Evolutionary conservation across 176 grass and related monocot genomes (phyloP).

Genomic region (sorghum (Sorghum bicolor)): DNA sequence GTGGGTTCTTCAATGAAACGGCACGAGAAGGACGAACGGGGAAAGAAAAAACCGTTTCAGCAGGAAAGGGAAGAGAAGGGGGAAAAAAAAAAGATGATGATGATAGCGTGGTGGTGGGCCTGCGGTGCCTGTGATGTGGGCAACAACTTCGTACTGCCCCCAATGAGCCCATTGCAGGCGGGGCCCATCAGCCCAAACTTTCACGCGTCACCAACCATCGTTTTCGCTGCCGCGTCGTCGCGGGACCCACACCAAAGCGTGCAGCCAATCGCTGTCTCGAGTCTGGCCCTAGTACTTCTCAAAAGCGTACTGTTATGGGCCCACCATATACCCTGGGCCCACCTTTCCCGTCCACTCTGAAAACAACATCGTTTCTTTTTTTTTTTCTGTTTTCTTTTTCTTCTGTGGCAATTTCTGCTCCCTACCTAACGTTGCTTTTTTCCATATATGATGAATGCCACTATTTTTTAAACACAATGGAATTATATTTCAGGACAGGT

Average conservation of each 20-base stretch:
- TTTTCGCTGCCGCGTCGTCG: background rate
- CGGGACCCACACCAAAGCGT: background rate
- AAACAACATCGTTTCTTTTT: background rate
- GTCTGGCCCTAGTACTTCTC: too few relatives aligned
- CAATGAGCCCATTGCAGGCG: constrained; percentile 18
- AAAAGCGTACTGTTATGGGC: background rate
- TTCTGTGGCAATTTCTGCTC: background rate
- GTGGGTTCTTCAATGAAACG: background rate
- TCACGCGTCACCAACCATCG: constrained; percentile 21
- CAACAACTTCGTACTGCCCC: constrained; percentile 51
- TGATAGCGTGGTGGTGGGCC: constrained; percentile 1
- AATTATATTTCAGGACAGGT: background rate
- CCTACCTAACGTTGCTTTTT: background rate
- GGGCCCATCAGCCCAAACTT: constrained; percentile 10
- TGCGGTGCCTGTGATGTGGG: constrained; percentile 31
- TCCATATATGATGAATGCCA: background rate
- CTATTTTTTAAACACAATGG: background rate
- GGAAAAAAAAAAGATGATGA: background rate
- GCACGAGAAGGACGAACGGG: background rate
- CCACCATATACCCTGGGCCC: background rate
- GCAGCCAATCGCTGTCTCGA: too few relatives aligned
- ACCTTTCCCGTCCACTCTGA: background rate
- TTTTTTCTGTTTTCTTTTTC: background rate
- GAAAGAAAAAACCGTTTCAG: background rate
- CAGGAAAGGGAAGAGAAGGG: background rate